Base-by-base conservation (phyloP, 2,329 filamentous ascomycete species). In the Escovopsis sp. region DNA sequence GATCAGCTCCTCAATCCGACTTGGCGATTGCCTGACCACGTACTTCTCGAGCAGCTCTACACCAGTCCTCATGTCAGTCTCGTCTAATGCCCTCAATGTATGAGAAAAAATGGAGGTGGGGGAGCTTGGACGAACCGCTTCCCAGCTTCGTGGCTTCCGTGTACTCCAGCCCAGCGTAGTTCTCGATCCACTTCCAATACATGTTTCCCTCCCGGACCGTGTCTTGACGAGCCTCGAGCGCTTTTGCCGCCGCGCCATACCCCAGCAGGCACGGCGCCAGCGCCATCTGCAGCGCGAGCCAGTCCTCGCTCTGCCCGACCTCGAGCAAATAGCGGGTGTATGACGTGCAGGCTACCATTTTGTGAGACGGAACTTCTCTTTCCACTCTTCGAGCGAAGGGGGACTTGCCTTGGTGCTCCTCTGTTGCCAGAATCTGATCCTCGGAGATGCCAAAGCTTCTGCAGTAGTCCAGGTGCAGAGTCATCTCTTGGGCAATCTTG, bases 101-200 rank as follows among this genome's bases (percentile, higher is more conserved):
- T 33, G 15, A 9, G 15, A 9, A 36, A 11, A 33, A 28, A 26
- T 28, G 28, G 10, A 11, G 28, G 8, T 3, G 11, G 7, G 9
- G 6, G 18, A 15, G 4, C 6, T 8, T 18, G 19, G 6, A 37
- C 72, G 60, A 64, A 85, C 83, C 77, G 43, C 72, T 76, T 19
- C 85, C 85, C 3, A 76, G 69, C 48, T 67, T 68, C 42, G 93
- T 83, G 6, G 85, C 84, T 47, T 78, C 69, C 1, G 69, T 63
- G 51, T 94, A 95, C 57, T 91, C 84, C 1, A 85, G 79, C 2
- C 80, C 82, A 12, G 83, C 75, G 56, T 95, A 96, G 55, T 85
- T 93, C 56, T 88, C 70, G 50, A 96, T 85, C 89, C 89, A 96
- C 38, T 78, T 73, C 81, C 83, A 91, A 64, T 94, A 96, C 15